A percentile compares a stretch with the other conserved stretches of the same genome.
phyloP scores from a whole-genome alignment of 352 stramenopile species.

The Peronosclerospora sorghi region DNA sequence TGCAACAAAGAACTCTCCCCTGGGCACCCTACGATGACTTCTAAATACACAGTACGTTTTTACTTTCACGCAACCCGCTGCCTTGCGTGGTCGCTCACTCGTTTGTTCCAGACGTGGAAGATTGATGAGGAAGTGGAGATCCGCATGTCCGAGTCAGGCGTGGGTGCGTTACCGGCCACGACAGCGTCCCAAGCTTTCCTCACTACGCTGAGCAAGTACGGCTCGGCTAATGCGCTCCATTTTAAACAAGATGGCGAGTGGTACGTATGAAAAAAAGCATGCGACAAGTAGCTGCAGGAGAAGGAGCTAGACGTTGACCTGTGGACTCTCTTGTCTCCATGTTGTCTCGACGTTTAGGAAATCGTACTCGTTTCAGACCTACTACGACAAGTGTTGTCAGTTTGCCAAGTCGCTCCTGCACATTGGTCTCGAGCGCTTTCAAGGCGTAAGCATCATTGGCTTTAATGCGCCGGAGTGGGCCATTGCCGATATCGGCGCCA shows the following conservation, averaged over 20 bases:
- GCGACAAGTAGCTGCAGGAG: too few species aligned
- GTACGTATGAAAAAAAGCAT: constrained; percentile 27
- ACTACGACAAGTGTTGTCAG: constrained; percentile 61
- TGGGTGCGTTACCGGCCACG: constrained; percentile 28
- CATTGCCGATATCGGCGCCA: constrained; percentile 87
- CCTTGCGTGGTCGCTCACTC: background rate
- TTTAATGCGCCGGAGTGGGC: constrained; percentile 90
- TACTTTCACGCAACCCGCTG: background rate
- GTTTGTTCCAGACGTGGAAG: constrained; percentile 53
- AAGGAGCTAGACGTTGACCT: too few species aligned
- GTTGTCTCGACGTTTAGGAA: constrained; percentile 19
- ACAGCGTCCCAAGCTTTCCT: constrained; percentile 56
- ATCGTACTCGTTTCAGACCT: constrained; percentile 56
- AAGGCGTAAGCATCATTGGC: constrained; percentile 83
- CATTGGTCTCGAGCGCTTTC: constrained; percentile 56
- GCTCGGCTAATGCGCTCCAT: constrained; percentile 47
- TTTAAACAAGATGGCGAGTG: constrained; percentile 65
- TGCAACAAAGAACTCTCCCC: constrained; percentile 15
- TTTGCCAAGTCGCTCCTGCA: constrained; percentile 78
- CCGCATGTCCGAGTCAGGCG: constrained; percentile 41
- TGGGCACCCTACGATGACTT: constrained; percentile 11
- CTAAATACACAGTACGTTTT: constrained; percentile 28
- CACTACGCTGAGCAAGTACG: constrained; percentile 40
- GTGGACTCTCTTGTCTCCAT: background rate
- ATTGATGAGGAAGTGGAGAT: constrained; percentile 79